Percentiles rank a stretch among this genome's conserved stretches.
Evolutionary conservation across 768 basidiomycete species (phyloP).

Genomic region (Suillus americanus): DNA sequence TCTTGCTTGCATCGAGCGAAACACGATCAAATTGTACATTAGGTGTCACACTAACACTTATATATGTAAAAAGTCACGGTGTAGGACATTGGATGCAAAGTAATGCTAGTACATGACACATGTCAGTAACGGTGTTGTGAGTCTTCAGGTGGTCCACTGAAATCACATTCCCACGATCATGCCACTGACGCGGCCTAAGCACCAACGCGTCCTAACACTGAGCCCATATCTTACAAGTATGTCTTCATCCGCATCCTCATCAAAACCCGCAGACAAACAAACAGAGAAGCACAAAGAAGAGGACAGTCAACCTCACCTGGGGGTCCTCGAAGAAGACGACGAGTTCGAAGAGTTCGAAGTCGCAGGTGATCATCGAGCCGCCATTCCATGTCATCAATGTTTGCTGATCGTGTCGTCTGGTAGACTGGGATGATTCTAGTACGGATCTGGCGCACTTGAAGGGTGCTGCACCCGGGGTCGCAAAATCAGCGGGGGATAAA

Average conservation of each 20-base stretch:
- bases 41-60: background rate
- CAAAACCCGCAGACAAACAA: conserved; percentile 40
- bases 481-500: conserved; percentile 82
- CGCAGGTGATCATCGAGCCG: conserved; percentile 56
- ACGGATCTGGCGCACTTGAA: conserved; percentile 80
- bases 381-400: background rate
- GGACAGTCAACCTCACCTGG: conserved; percentile 64
- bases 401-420: background rate
- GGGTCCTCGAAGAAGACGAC: conserved; percentile 95
- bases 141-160: background rate
- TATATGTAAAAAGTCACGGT: background rate
- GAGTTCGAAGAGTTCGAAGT: conserved; percentile 94
- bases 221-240: conserved; percentile 22
- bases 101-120: too few species aligned
- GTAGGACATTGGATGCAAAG: background rate
- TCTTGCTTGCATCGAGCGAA: background rate
- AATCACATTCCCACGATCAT: conserved; percentile 21
- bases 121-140: too few species aligned
- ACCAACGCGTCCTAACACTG: background rate
- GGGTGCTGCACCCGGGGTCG: conserved; percentile 70
- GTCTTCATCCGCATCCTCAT: conserved; percentile 46
- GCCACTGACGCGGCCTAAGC: conserved; percentile 10
- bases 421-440: conserved; percentile 87
- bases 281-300: conserved; percentile 43
- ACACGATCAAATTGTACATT: background rate